Base-by-base conservation (phyloP, 1,284 basidiomycete genomes). In the Earliella scabrosa region DNA sequence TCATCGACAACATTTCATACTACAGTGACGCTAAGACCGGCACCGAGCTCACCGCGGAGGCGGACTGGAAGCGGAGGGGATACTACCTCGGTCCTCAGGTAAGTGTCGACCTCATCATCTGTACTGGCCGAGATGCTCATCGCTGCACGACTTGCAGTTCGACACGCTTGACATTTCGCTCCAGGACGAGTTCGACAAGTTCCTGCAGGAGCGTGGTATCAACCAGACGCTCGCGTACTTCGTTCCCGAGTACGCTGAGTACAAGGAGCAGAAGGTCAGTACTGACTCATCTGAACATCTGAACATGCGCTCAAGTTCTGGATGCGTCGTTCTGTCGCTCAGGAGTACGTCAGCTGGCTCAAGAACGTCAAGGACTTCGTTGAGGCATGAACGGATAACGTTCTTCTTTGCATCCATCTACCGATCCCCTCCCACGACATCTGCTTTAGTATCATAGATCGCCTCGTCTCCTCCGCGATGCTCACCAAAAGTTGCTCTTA, bases 291-390 rank as follows among this genome's bases (percentile, higher is more conserved):
- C 27, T 39, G 9, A 18, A 50, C 65, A 39, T 45, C 4, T 27
- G 16, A 45, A 43, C 6, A 11, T 54, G 44, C 52, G 40, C 47
- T n/a, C n/a, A n/a, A n/a, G n/a, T n/a, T n/a, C n/a, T n/a, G n/a
- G n/a, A n/a, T n/a, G n/a, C n/a, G n/a, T n/a, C n/a, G n/a, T n/a
- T n/a, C n/a, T n/a, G 48, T 32, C 58, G 34, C 56, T 20, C 20
- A 94, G 92, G 96, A 98, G 78, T 98, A 98, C 75, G 85, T 95
- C 68, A 79, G 78, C 63, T 98, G 96, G 96, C 78, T 98, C 67
- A 77, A 83, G 63, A 87, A 87, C 66, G 87, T 97, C 74, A 92
- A 93, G 82, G 71, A 71, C 16, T 98, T 98, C 70, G 76, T 98
- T 65, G 92, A 97, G 56, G 60, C 54, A 20, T 62, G 43, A 55